Evolutionary conservation across 352 stramenopile genomes (phyloP).

Genomic region (Globisporangium barbulae): DNA sequence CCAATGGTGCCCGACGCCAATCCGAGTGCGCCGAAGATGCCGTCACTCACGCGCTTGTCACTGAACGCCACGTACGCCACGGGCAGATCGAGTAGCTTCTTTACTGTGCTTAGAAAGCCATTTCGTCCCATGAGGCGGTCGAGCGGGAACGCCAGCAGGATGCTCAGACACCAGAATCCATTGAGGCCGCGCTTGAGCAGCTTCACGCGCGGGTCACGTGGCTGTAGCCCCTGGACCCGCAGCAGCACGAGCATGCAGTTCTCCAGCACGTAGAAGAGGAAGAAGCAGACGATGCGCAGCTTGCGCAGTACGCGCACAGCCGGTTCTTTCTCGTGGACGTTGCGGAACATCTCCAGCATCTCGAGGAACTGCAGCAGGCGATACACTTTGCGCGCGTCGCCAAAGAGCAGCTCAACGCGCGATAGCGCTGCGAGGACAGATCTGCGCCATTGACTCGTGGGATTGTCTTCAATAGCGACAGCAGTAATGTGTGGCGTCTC

Average conservation of each 20-base stretch:
- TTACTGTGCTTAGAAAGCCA: constrained; percentile 29
- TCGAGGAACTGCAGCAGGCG: constrained; percentile 67
- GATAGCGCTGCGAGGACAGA: constrained; percentile 24
- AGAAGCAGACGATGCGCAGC: constrained; percentile 51
- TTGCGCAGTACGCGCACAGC: constrained; percentile 33
- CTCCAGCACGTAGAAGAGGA: constrained; percentile 65
- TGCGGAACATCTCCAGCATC: constrained; percentile 49
- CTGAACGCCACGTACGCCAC: constrained; percentile 45
- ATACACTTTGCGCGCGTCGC: constrained; percentile 56
- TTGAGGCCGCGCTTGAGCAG: constrained; percentile 41
- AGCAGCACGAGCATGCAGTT: constrained; percentile 57
- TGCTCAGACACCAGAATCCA: constrained; percentile 56
- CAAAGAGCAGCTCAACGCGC: constrained; percentile 45
- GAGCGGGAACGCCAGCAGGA: constrained; percentile 48
- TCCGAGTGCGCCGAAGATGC: constrained; percentile 38
- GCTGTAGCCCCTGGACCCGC: constrained; percentile 33
- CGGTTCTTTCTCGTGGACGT: constrained; percentile 30
- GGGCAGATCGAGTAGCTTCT: constrained; percentile 57
- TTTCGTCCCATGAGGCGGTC: constrained; percentile 40
- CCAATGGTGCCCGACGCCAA: constrained; percentile 46
- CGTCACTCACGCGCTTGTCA: constrained; percentile 47
- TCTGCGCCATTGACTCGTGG: not conserved
- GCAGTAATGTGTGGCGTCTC: no score
- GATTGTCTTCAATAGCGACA: no score
- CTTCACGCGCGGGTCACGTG: constrained; percentile 27